Base-by-base conservation (phyloP, 768 basidiomycete genomes). In the Hypholoma fasciculare region DNA sequence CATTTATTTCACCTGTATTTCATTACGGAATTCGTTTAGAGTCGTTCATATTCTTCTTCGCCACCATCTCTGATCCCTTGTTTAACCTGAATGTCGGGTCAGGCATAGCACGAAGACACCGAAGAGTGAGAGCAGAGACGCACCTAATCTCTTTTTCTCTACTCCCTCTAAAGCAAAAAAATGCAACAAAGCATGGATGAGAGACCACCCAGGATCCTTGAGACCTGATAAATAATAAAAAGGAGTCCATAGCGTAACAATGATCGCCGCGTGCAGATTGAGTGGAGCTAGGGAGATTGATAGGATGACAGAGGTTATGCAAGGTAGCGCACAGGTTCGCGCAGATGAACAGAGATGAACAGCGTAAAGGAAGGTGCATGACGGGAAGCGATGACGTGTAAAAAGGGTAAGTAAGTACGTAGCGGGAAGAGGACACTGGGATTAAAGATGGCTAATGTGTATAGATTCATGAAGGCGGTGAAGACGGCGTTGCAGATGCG, bases 381-480 rank as follows among this genome's bases (percentile, higher is more conserved):
- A 47, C 43, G 40, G 27, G 36, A 44, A 50, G 53, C 30, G 56
- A 27, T 58, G 64, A 61, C 65, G 63, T 16, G 30, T 64, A 58
- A 48, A 58, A 58, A 55, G 39, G 23, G 60, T 51, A 64, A 61
- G 64, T 67, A 62, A 67, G 66, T 67, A 67, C 46, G 53, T 23
- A 47, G 61, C 44, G 57, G 37, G 37, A 52, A 55, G 43, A 56
- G 52, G 49, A 62, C 43, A 65, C 34, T 60, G 59, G 59, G 54
- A 66, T 65, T 63, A 67, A 59, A 62, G 57, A 56, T 63, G 56
- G 39, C 49, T 59, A 57, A 49, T 61, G 59, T 47, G 59, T 63
- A 62, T 67, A 67, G 63, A 65, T 69, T 67, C 48, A 49, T 58
- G 67, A 56, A 61, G 58, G 60, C 54, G 54, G 49, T 62, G 58